Evolutionary conservation across 768 basidiomycete genomes (phyloP).

Genomic region (Kwoniella shandongensis): DNA sequence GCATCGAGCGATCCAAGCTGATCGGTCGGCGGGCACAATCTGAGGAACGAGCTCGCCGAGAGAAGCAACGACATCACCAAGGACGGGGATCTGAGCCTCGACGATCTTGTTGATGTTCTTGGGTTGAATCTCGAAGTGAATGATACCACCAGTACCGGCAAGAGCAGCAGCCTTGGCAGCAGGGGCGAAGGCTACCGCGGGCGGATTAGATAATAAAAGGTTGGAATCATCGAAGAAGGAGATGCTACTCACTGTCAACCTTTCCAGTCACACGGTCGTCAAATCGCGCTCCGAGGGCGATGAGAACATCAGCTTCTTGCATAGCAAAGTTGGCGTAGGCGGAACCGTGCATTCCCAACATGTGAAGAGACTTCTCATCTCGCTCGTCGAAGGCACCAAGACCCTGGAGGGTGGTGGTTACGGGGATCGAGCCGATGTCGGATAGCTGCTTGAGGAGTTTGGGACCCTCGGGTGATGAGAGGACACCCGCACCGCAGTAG

Average conservation of each 20-base stretch:
- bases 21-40: slow-evolving; percentile 63
- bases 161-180: slow-evolving; percentile 81
- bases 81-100: slow-evolving; percentile 86
- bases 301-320: slow-evolving; percentile 95
- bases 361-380: slow-evolving; percentile 80
- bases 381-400: slow-evolving; percentile 94
- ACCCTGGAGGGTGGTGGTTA: slow-evolving; percentile 94
- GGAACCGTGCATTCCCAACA: slow-evolving; percentile 98
- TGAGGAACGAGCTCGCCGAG: slow-evolving; percentile 75
- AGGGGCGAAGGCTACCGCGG: slow-evolving; percentile 83
- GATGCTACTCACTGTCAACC: slow-evolving; percentile 59
- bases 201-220: background rate
- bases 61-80: slow-evolving; percentile 88
- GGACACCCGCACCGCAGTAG: slow-evolving; percentile 88
- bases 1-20: slow-evolving; percentile 81
- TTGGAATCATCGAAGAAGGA: background rate
- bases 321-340: slow-evolving; percentile 98
- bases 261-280: slow-evolving; percentile 98
- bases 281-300: slow-evolving; percentile 92
- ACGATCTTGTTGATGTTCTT: slow-evolving; percentile 99
- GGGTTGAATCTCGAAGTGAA: slow-evolving; percentile 97
- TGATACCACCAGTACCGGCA: slow-evolving; percentile 88
- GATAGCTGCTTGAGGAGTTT: slow-evolving; percentile 74
- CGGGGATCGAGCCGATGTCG: slow-evolving; percentile 87
- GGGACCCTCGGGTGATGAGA: slow-evolving; percentile 78